phyloP scores from a whole-genome alignment of 2,329 filamentous ascomycete genomes.

The Periglandula ipomoeae region DNA sequence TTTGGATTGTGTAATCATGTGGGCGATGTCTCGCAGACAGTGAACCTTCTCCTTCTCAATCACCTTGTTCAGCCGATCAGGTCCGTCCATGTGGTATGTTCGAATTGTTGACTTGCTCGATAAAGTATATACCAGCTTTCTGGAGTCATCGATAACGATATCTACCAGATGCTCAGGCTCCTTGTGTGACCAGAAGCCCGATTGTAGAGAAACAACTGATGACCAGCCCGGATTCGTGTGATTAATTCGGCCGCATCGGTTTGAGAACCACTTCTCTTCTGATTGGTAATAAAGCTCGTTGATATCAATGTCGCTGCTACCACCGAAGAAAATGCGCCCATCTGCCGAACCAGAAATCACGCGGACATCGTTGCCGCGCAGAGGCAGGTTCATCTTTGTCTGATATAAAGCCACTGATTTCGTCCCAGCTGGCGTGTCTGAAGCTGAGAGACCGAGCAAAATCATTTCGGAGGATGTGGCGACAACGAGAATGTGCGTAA shows the following conservation, averaged over 20 bases:
- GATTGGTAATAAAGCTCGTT: constrained; percentile 95
- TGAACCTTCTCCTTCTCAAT: constrained; percentile 56
- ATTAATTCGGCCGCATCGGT: constrained; percentile 77
- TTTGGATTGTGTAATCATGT: constrained; percentile 69
- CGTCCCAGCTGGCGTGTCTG: constrained; percentile 56
- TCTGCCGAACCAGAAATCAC: constrained; percentile 72
- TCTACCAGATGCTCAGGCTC: constrained; percentile 59
- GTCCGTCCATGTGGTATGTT: constrained; percentile 75
- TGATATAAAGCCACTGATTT: constrained; percentile 73
- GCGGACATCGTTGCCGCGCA: constrained; percentile 67
- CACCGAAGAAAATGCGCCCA: constrained; percentile 90
- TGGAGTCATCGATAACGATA: constrained; percentile 80
- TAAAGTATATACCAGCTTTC: constrained; percentile 83
- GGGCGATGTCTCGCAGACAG: constrained; percentile 65
- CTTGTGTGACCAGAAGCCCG: constrained; percentile 41
- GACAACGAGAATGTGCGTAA: constrained; percentile 82
- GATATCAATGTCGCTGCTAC: constrained; percentile 72
- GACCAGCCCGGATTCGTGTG: constrained; percentile 70
- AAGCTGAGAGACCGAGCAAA: constrained; percentile 72
- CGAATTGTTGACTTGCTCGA: constrained; percentile 83
- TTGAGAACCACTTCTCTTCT: constrained; percentile 94
- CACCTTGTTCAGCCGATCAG: constrained; percentile 50
- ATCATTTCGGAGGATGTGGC: constrained; percentile 80
- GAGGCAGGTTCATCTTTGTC: constrained; percentile 73
- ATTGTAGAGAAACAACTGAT: constrained; percentile 46